Evolutionary conservation across 495 filamentous ascomycete genomes (phyloP).

Genomic region (Gamarada debralockiae): DNA sequence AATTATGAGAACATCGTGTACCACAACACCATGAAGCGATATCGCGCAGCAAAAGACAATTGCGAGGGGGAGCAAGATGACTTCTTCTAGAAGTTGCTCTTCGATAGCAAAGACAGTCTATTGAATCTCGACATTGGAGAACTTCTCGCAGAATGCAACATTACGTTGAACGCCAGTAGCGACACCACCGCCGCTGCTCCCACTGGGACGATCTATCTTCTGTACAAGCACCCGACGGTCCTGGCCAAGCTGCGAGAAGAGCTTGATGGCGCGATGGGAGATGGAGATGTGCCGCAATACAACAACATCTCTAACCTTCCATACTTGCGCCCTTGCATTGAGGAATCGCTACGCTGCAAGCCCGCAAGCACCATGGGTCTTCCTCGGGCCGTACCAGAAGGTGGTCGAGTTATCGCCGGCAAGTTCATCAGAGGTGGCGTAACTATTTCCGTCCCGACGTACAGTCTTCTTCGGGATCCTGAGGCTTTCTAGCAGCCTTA

Average conservation of each 20-base stretch:
- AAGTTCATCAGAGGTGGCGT: slow-evolving; percentile 14
- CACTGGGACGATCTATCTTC: background rate
- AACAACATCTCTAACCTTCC: slow-evolving; percentile 27
- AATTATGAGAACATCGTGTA: slow-evolving; percentile 13
- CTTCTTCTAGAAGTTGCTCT: background rate
- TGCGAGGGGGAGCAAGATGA: background rate
- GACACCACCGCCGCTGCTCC: background rate
- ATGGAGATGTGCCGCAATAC: slow-evolving; percentile 8
- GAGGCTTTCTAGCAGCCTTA: slow-evolving; percentile 45
- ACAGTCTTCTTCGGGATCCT: slow-evolving; percentile 31
- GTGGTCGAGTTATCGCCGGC: slow-evolving; percentile 19
- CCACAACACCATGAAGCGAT: slow-evolving; percentile 4
- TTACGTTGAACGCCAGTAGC: slow-evolving; percentile 7
- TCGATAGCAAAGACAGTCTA: no score
- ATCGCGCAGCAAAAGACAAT: background rate
- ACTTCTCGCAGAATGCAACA: slow-evolving; percentile 7
- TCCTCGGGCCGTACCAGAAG: slow-evolving; percentile 31
- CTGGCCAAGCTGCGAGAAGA: background rate
- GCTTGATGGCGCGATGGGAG: background rate
- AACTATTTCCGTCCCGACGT: slow-evolving; percentile 30
- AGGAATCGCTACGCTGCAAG: slow-evolving; percentile 48
- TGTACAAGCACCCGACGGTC: background rate
- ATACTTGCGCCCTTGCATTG: slow-evolving; percentile 48
- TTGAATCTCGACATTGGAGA: no score
- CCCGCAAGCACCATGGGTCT: slow-evolving; percentile 44